These are phyloP conservation scores for Xylariales sp. DNA, from an alignment of 2,329 filamentous ascomycete genomes.

Conservation along the genomic window DNA sequence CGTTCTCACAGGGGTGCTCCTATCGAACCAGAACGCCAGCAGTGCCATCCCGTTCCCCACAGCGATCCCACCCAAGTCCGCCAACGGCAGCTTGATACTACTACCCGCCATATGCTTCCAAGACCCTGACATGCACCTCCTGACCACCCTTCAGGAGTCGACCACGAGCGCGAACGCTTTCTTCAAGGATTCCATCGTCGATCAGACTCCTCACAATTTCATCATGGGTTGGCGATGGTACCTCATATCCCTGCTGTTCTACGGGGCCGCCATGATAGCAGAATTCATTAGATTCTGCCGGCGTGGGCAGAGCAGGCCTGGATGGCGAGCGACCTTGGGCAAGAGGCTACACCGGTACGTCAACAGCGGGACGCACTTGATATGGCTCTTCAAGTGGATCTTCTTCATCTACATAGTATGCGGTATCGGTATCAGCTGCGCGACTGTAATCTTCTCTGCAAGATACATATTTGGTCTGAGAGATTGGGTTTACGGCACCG, in stretches of 20 bases:
- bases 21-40: conserved; percentile 24
- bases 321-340: conserved; percentile 12
- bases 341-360: conserved; percentile 7
- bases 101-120: conserved; percentile 28
- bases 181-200: conserved; percentile 10
- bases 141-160: conserved; percentile 10
- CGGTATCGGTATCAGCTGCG: conserved; percentile 19
- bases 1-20: conserved; percentile 24
- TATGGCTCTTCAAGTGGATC: conserved; percentile 9
- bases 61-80: conserved; percentile 15
- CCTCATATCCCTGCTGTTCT: conserved; percentile 18
- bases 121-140: conserved; percentile 5
- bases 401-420: conserved; percentile 15
- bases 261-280: conserved; percentile 16
- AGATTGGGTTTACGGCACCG: conserved; percentile 19
- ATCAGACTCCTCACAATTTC: conserved; percentile 13
- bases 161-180: conserved; percentile 12
- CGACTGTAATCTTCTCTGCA: conserved; percentile 13
- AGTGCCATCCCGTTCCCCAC: conserved; percentile 19
- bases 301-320: conserved; percentile 11
- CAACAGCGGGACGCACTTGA: conserved; percentile 4
- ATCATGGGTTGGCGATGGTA: conserved; percentile 21
- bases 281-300: conserved; percentile 16
- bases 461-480: conserved; percentile 22
- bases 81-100: conserved; percentile 18